Conservation (phyloP, 1,284 basidiomycete species). For the Grifola frondosa region DNA sequence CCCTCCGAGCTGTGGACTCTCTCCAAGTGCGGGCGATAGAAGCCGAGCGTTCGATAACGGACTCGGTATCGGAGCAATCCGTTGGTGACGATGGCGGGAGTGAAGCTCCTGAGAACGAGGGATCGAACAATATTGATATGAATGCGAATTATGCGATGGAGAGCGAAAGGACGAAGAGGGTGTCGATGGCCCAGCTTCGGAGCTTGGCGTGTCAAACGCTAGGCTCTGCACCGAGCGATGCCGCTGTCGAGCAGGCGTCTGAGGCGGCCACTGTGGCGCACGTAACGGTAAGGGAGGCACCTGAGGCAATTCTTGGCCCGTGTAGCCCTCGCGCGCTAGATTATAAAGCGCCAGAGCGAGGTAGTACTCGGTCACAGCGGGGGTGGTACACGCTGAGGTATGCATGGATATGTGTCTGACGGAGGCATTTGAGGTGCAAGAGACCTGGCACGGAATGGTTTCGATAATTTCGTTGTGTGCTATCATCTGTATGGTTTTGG, state of each 20-base stretch:
- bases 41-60: conserved; percentile 11
- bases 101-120: conserved; percentile 42
- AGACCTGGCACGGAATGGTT: conserved; percentile 2
- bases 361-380: conserved; percentile 10
- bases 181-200: conserved; percentile 20
- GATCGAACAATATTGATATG: conserved; percentile 41
- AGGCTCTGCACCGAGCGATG: conserved; percentile 9
- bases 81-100: conserved; percentile 47
- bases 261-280: conserved; percentile 23
- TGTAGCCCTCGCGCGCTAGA: no score
- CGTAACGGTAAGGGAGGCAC: conserved; percentile 6
- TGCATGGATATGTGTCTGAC: conserved; percentile 15
- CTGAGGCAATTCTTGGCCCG: no score
- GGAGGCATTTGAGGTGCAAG: conserved; percentile 1
- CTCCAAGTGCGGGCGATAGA: conserved; percentile 22
- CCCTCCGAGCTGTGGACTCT: conserved; percentile 27
- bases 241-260: conserved; percentile 29
- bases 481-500: conserved; percentile 4
- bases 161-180: conserved; percentile 44
- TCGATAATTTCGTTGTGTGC: neutral
- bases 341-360: no score
- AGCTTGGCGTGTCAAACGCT: conserved; percentile 15
- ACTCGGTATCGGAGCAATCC: conserved; percentile 27
- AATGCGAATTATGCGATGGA: conserved; percentile 37
- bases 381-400: conserved; percentile 10